Percentiles rank a stretch among this genome's conserved stretches.
phyloP scores from a whole-genome alignment of 73 alveolate species.

The Symbiodinium natans region DNA sequence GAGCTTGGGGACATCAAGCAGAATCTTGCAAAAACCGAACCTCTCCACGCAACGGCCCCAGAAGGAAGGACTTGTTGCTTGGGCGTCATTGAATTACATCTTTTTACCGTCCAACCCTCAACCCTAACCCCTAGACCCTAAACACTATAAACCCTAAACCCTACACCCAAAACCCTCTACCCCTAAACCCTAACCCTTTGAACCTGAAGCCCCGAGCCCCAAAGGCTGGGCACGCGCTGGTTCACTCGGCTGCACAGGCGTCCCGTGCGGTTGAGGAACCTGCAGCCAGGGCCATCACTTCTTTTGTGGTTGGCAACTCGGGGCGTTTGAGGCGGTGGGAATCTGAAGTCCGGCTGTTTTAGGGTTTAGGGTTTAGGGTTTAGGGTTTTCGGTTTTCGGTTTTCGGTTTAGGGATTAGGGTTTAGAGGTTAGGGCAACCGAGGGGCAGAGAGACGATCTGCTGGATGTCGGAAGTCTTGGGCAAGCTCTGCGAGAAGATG shows the following conservation, averaged over 20 bases:
- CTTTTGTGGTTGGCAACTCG: no score
- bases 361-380: no score
- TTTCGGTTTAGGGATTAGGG: no score
- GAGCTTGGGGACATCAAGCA: no score
- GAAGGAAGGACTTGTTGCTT: no score
- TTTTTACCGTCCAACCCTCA: not conserved
- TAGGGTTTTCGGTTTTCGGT: no score
- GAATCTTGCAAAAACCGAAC: no score
- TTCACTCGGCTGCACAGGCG: slow-evolving; percentile 79
- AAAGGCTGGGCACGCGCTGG: slow-evolving; percentile 28
- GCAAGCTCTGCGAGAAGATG: slow-evolving; percentile 35
- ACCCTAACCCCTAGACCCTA: not conserved
- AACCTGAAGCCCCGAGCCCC: not conserved
- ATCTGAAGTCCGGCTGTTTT: no score
- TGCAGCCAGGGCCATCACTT: no score
- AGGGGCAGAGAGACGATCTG: slow-evolving; percentile 56
- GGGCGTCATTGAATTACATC: not conserved
- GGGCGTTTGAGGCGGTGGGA: no score
- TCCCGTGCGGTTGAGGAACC: slow-evolving; percentile 84
- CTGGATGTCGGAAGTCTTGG: slow-evolving; percentile 66
- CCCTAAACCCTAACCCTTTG: not conserved
- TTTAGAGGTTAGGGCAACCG: not conserved
- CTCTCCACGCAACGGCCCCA: no score
- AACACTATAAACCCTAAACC: not conserved
- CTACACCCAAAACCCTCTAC: not conserved